Base-by-base conservation (phyloP, 257 asterid species). In the Plectranthus barbatus region DNA sequence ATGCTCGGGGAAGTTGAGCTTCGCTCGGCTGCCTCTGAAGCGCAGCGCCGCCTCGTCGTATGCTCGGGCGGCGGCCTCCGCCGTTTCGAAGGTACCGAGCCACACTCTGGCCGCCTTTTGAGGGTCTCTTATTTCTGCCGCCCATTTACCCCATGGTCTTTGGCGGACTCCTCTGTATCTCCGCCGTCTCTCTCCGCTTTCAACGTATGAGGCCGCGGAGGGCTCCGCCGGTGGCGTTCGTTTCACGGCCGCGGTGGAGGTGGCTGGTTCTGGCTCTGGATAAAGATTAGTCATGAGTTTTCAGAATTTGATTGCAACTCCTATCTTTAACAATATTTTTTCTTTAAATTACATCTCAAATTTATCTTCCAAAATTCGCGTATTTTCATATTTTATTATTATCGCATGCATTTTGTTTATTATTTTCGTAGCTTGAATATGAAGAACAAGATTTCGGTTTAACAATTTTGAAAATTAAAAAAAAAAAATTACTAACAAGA, bases 121-220 rank as follows among this genome's bases (percentile, higher is more conserved):
- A 3, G 97, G 97, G 64, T 90, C 95, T 61, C 97, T 60, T 66
- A 90, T 90, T 51, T 90, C 96, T 1, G 97, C 97, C 3, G 97
- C 97, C 96, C 96, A 90, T 80, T 90, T 90, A 0, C 96, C 97
- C 95, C 96, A 90, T 2, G 97, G 97, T 20, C 97, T 64, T n/a
- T 84, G 95, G 19, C 97, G 79, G 5, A 87, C 97, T 34, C 97
- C 97, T 70, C 96, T 83, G 71, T 86, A 88, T 76, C 71, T 74
- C 62, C 76, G 66, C 55, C 82, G 77, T 50, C 73, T 76, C 62
- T 64, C 82, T 13, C n/a, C n/a, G n/a, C n/a, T n/a, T n/a, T n/a
- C n/a, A n/a, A 76, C 77, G 18, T 36, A 1, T 21, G 84, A 13
- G 4, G 67, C 29, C 11, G 77, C 60, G 5, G 75, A 69, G 9